Conservation (phyloP, 768 basidiomycete genomes). For the Leccinum rimulosum region DNA sequence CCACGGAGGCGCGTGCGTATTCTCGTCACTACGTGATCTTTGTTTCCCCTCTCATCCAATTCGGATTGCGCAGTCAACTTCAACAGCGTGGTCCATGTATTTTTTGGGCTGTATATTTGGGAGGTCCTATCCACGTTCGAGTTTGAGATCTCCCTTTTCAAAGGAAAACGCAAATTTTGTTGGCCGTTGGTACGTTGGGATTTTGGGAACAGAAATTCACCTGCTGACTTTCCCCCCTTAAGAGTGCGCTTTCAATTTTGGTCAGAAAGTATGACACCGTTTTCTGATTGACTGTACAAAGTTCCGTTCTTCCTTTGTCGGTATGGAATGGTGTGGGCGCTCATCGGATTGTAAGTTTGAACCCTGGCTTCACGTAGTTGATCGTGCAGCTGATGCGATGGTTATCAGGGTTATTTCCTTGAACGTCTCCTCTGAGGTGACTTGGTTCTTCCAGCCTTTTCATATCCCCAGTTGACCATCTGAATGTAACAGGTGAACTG, state of each 20-base stretch:
- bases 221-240: conserved; percentile 6
- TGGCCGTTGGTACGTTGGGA: conserved; percentile 63
- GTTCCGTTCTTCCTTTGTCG: conserved; percentile 71
- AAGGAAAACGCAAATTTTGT: conserved; percentile 53
- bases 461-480: neutral
- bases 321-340: conserved; percentile 67
- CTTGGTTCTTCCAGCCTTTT: neutral
- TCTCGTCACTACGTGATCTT: neutral
- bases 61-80: conserved; percentile 46
- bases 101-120: conserved; percentile 69
- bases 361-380: neutral
- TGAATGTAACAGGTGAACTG: conserved; percentile 50
- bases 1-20: conserved; percentile 24
- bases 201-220: neutral
- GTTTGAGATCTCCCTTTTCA: conserved; percentile 68
- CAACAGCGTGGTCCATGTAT: conserved; percentile 55
- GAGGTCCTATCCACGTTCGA: conserved; percentile 59
- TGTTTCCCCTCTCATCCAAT: conserved; percentile 1
- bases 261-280: neutral
- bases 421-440: conserved; percentile 40
- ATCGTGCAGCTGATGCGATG: neutral
- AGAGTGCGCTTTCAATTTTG: conserved; percentile 16
- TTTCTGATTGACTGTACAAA: conserved; percentile 16
- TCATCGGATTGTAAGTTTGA: conserved; percentile 53
- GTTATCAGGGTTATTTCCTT: conserved; percentile 53